Conservation (phyloP, 23 red algal genomes). For the Cyanidiococcus yangmingshanensis region DNA sequence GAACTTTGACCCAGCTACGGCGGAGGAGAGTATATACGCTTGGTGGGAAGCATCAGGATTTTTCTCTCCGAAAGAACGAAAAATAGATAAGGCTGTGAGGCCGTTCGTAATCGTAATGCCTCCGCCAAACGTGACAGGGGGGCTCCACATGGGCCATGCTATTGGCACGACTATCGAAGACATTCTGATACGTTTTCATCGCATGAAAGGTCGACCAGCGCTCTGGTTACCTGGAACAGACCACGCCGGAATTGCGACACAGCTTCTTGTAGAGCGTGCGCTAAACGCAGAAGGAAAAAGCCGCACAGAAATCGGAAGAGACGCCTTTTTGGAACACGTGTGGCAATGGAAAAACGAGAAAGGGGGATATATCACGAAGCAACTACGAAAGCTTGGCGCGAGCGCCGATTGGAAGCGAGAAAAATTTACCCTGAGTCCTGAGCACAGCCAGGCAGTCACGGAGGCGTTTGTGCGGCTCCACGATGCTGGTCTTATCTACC, state of each 20-base stretch:
- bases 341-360: conserved; percentile 97
- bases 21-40: conserved; percentile 58
- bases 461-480: conserved; percentile 88
- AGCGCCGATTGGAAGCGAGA: conserved; percentile 83
- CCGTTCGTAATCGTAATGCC: conserved; percentile 91
- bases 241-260: conserved; percentile 97
- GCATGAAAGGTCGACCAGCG: conserved; percentile 60
- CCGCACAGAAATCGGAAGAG: conserved; percentile 50
- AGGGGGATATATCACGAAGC: conserved; percentile 81
- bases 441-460: conserved; percentile 42
- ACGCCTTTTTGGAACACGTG: conserved; percentile 76
- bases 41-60: conserved; percentile 82
- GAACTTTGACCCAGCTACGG: conserved; percentile 42
- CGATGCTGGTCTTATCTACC: conserved; percentile 74
- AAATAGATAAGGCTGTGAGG: conserved; percentile 10
- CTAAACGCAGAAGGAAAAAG: conserved; percentile 36
- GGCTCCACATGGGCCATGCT: conserved; percentile 97
- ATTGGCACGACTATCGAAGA: conserved; percentile 81
- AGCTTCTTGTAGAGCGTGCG: conserved; percentile 72
- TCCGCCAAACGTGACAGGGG: conserved; percentile 97
- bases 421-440: conserved; percentile 67
- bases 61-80: conserved; percentile 25
- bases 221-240: conserved; percentile 93
- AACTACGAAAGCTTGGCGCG: conserved; percentile 78
- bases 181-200: conserved; percentile 78